These are phyloP conservation scores for Mariannaea elegans DNA, from an alignment of 2,329 filamentous ascomycete species.

Conservation along the genomic window DNA sequence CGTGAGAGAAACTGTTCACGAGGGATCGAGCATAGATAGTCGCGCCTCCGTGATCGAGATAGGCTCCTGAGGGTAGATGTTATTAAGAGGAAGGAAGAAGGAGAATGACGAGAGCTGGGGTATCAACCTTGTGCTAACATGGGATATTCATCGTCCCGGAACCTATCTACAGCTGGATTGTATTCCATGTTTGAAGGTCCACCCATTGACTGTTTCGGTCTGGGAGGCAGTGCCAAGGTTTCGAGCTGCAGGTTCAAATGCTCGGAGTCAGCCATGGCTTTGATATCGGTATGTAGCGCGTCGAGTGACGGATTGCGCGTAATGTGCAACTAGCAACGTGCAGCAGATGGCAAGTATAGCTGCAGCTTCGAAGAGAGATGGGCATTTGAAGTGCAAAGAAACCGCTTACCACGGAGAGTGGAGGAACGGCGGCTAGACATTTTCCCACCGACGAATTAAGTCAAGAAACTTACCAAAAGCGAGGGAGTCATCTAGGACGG, in stretches of 20 bases:
- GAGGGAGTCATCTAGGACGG: constrained; percentile 25
- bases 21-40: constrained; percentile 68
- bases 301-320: neutral
- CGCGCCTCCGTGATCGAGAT: constrained; percentile 67
- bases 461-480: constrained; percentile 25
- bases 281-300: neutral
- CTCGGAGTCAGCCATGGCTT: constrained; percentile 10
- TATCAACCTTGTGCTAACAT: constrained; percentile 39
- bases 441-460: neutral
- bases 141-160: constrained; percentile 40
- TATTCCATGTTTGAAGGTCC: constrained; percentile 33
- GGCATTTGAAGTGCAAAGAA: neutral
- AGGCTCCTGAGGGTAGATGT: constrained; percentile 46
- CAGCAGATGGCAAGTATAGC: neutral
- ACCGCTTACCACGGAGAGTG: no score
- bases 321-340: neutral
- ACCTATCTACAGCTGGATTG: constrained; percentile 35
- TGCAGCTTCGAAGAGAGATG: neutral
- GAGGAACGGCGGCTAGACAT: neutral
- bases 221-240: constrained; percentile 15
- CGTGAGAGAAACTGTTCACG: constrained; percentile 62
- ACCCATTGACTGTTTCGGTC: constrained; percentile 17
- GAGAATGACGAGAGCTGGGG: neutral
- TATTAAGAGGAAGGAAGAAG: neutral
- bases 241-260: constrained; percentile 19